Conservation (phyloP, 1,139 yeast species). For the Pneumocystis murina region DNA sequence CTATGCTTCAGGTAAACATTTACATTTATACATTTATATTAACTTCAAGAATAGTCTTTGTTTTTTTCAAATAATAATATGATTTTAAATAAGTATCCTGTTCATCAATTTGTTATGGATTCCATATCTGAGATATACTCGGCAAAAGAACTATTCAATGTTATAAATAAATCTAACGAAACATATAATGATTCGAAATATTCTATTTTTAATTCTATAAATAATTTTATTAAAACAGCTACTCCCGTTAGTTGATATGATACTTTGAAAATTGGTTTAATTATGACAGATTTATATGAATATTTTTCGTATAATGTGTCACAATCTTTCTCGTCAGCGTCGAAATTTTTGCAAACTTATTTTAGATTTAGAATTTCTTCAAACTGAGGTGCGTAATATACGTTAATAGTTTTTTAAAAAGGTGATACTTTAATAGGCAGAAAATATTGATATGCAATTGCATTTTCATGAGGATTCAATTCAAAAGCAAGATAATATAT, state of each 20-base stretch:
- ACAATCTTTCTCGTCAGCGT: slow-evolving; percentile 71
- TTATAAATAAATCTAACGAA: slow-evolving; percentile 1
- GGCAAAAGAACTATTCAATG: slow-evolving; percentile 5
- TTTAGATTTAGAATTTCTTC: slow-evolving; percentile 63
- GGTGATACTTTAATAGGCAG: slow-evolving; percentile 1
- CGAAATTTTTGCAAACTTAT: slow-evolving; percentile 47
- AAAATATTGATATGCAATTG: slow-evolving; percentile 4
- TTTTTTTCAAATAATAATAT: slow-evolving; percentile 2
- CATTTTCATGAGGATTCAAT: slow-evolving; percentile 1
- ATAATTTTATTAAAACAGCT: background rate
- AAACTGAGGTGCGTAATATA: slow-evolving; percentile 29
- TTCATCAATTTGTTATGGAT: background rate
- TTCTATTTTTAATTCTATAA: background rate
- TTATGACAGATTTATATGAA: slow-evolving; percentile 17
- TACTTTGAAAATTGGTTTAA: background rate
- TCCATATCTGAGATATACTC: slow-evolving; percentile 7
- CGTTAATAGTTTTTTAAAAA: background rate
- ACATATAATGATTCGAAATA: slow-evolving; percentile 1
- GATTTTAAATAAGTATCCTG: background rate
- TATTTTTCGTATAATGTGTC: slow-evolving; percentile 42
- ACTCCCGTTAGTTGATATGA: background rate
- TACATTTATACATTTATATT: slow-evolving; percentile 1
- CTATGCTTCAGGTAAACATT: slow-evolving; percentile 1
- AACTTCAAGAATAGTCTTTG: slow-evolving; percentile 1
- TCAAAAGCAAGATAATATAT: slow-evolving; percentile 9